These are phyloP conservation scores for Mediolabrus comicus DNA, from an alignment of 108 stramenopile genomes.

Conservation along the genomic window DNA sequence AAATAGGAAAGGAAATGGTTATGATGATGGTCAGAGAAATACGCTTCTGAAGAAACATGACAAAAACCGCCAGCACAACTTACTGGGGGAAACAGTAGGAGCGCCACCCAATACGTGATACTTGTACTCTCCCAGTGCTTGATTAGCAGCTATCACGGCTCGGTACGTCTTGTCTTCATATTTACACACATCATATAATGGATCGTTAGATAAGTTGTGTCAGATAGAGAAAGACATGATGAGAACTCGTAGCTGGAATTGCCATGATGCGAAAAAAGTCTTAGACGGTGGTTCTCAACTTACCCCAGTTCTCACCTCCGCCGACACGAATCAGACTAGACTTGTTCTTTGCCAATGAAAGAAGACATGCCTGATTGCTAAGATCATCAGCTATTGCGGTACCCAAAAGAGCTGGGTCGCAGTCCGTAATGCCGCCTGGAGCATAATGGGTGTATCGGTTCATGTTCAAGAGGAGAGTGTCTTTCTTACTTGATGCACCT, in stretches of 20 bases:
- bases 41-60: no score
- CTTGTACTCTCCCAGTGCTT: no score
- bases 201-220: background rate
- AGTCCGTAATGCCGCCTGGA: slow-evolving; percentile 4
- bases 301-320: slow-evolving; percentile 8
- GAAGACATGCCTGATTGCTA: slow-evolving; percentile 7
- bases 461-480: slow-evolving; percentile 8
- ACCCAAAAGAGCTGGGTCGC: background rate
- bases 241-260: no score
- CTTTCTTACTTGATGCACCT: slow-evolving; percentile 3
- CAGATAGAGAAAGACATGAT: background rate
- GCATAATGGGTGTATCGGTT: slow-evolving; percentile 3
- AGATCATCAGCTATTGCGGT: slow-evolving; percentile 1
- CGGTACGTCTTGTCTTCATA: background rate
- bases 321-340: slow-evolving; percentile 8
- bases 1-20: no score
- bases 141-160: background rate
- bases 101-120: no score
- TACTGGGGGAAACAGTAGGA: no score
- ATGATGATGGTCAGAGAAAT: no score
- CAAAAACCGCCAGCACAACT: no score
- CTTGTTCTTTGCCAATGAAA: slow-evolving; percentile 2
- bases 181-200: no score
- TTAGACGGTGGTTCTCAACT: no score
- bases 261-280: background rate